Base-by-base conservation (phyloP, 164 flowering plant genomes). In the Malania oleifera region DNA sequence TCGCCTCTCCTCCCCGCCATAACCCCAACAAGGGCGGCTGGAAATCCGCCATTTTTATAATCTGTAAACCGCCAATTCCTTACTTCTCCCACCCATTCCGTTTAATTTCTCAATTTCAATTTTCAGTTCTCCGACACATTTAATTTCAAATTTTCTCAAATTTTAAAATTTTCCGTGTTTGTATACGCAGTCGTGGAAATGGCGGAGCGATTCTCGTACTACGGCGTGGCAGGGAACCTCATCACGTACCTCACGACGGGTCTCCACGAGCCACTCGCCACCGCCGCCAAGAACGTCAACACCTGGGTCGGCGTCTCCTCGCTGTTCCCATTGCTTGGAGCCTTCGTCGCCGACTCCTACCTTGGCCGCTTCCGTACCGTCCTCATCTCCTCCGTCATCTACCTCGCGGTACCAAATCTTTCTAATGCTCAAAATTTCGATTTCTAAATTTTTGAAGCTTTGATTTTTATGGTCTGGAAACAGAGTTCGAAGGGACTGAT, bases 281-380 rank as follows among this genome's bases (percentile, higher is more conserved):
- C 67, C 0, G 93, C 89, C 0, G 88, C 84, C 5, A 69, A 75
- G 70, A 75, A 70, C 34, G 80, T 86, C 38, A 86, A 82, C 51
- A 65, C 66, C 0, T 86, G 87, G 89, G 44, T 62, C n/a, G 87
- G 93, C 0, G 75, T 80, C 14, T 71, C 85, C 1, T 23, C 74
- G 0, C 17, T 86, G n/a, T 72, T 80, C 20, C 89, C 88, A 0
- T n/a, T 85, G 2, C 12, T 83, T 31, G 88, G 92, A 9, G 92
- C 78, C 7, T 65, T 85, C 49, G 11, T 81, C 1, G 83, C 92
- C 10, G 92, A 85, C 57, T 78, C 92, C 19, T 81, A 68, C 46
- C 56, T 81, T 24, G 91, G 91, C 29, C 85, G 85, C 0, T 81
- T 81, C 76, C 70, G 55, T 13, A 81, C 83, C 56, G 76, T 83